phyloP scores from a whole-genome alignment of 352 stramenopile genomes.

The Phytopythium vexans region DNA sequence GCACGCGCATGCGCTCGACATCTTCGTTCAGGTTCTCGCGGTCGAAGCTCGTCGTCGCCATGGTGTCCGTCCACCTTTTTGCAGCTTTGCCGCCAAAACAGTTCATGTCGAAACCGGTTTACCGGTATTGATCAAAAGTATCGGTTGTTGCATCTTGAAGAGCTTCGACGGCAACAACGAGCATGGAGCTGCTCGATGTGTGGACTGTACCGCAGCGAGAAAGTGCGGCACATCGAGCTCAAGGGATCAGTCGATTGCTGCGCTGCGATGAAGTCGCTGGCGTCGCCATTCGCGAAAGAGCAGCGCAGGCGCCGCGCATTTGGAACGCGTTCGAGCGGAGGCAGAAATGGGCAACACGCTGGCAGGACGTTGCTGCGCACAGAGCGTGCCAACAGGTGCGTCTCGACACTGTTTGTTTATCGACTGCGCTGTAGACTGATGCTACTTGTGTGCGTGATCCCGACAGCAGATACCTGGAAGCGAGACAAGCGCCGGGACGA shows the following conservation, averaged over 20 bases:
- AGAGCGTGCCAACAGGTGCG: slow-evolving; percentile 25
- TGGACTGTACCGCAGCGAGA: slow-evolving; percentile 1
- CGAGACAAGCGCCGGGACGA: slow-evolving; percentile 5
- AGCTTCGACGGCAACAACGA: slow-evolving; percentile 9
- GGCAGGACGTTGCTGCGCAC: slow-evolving; percentile 21
- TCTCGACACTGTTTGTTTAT: background rate
- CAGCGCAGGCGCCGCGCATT: background rate
- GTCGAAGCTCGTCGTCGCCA: slow-evolving; percentile 29
- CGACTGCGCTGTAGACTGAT: background rate
- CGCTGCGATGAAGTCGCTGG: background rate
- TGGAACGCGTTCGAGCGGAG: background rate
- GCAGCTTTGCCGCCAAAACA: background rate
- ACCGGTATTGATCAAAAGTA: background rate
- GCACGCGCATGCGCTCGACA: slow-evolving; percentile 53
- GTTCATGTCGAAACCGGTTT: background rate
- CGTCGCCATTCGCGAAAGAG: background rate
- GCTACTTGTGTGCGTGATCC: background rate
- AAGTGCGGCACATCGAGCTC: background rate
- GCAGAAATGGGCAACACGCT: slow-evolving; percentile 6
- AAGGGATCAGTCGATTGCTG: background rate
- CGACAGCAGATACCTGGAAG: slow-evolving; percentile 23
- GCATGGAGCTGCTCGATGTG: slow-evolving; percentile 6
- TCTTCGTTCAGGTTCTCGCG: slow-evolving; percentile 82
- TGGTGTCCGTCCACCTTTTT: background rate
- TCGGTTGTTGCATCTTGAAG: slow-evolving; percentile 4